phyloP scores from a whole-genome alignment of 305 asterid species.

The Fraxinus xanthoxyloides region DNA sequence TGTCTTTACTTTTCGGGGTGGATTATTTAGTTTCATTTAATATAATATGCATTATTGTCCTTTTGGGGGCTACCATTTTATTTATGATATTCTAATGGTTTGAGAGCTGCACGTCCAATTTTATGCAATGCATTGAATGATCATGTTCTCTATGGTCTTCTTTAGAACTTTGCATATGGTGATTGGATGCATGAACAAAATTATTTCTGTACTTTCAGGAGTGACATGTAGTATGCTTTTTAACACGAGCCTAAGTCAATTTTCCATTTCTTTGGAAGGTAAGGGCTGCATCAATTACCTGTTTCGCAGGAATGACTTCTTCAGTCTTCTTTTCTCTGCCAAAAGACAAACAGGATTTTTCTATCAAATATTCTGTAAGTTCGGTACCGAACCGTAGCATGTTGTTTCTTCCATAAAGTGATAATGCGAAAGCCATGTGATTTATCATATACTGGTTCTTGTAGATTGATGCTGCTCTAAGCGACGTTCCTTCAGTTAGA shows the following conservation, averaged over 20 bases:
- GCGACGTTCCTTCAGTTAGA: constrained; percentile 74
- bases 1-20: not conserved
- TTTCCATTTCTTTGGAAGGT: constrained; percentile 53
- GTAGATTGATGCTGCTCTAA: constrained; percentile 66
- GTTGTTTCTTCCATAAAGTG: constrained; percentile 6
- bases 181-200: not conserved
- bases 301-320: constrained; percentile 97
- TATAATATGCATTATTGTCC: not conserved
- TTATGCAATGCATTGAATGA: not conserved
- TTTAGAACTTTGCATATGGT: not conserved
- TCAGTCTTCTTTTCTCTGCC: constrained; percentile 68
- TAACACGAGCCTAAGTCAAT: constrained; percentile 12
- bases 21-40: not conserved
- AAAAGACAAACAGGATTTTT: constrained; percentile 62
- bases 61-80: not conserved
- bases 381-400: constrained; percentile 3
- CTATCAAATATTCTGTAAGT: constrained; percentile 75
- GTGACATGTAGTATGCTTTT: not conserved
- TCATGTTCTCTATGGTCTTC: not conserved
- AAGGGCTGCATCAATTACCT: constrained; percentile 91
- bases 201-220: not conserved
- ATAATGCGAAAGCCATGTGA: not conserved
- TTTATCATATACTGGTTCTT: constrained; percentile 24
- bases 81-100: not conserved
- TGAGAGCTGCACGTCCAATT: constrained; percentile 11